Evolutionary conservation across 192 early-diverging fungal species (phyloP), one percentile per base, ranked within the genome.

Genomic region (Thamnidium elegans): DNA sequence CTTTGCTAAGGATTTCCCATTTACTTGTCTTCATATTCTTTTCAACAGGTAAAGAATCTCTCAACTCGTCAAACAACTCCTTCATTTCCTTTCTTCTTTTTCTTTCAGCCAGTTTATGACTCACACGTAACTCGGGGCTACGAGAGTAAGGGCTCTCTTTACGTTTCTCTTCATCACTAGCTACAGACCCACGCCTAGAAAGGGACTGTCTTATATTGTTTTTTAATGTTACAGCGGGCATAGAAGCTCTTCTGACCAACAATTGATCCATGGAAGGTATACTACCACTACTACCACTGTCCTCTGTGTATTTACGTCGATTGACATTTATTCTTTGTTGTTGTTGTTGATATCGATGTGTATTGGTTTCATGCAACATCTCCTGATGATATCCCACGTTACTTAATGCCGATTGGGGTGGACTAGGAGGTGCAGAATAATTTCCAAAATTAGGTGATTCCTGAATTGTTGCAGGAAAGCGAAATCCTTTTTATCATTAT

Each of bases 11-110:
- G 34, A 93, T 88, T 71, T 95, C 93, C 93, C 93, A 93, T 65
- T 95, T 95, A 78, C 89, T 91, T 44, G 91, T 83, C 65, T 92
- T 91, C 45, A 90, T 78, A 60, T 80, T 90, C 55, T 86, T 88
- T 63, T 94, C 91, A 1, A 90, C 81, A 10, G 93, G 92, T 62
- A 95, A 74, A 19, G 85, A 81, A 61, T 87, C 90, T 55, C 90
- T 78, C 20, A 95, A 77, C 60, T 90, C 87, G 75, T 95, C 93
- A 88, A 95, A 95, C 39, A 95, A 79, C 21, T 91, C 88, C 70
- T 95, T 95, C 90, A 95, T 94, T 71, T 95, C 93, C 70, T 88
- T 91, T 50, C 93, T 83, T 23, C 93, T 82, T 59, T 92, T 92
- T 21, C 93, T 79, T 63, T 95, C 93, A 11, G 93, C 93, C 32